Evolutionary conservation across 768 basidiomycete species (phyloP), one percentile per base, ranked within the genome.

Genomic region (Sutorius australiensis): DNA sequence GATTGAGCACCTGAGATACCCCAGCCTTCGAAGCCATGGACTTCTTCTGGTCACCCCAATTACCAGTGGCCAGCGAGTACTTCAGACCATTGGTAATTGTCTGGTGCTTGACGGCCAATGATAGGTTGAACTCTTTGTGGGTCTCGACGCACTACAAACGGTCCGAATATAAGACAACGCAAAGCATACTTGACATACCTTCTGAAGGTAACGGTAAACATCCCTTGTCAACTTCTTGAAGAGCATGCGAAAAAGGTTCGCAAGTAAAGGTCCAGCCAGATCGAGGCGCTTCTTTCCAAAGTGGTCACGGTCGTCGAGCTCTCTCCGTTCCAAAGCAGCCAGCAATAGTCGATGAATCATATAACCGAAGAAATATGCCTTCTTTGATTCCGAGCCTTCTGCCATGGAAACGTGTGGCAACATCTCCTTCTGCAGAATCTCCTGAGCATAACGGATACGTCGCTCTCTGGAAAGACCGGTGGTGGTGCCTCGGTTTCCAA

Each of bases 21-120:
- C 97, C 97, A 46, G 95, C 97, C 70, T 97, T 97, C 10, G 94
- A 89, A 38, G 92, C 86, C 92, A 97, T 97, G 0, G 92, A 88
- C 72, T 98, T 97, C 77, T 98, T 97, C 73, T 98, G 94, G 69
- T 97, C 95, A 27, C 95, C 95, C 97, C 97, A 99, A 68, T 99
- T 99, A 56, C 97, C 97, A 0, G 97, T 99, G 30, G 95, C 94
- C 31, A 99, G 79, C 16, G 97, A 98, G 69, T 98, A 98, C 67
- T 95, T 95, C 48, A 99, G 80, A 54, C 97, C 97, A 70, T 98
- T 97, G 27, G 95, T 98, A 59, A 99, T 98, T 31, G 94, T 98
- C 64, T 91, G 91, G 61, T 94, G 89, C 70, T 95, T 95, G 67
- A 99, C 92, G 30, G 95, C 95, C 33, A 90, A 73, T 34, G 85